A percentile compares a stretch with the other conserved stretches of the same genome.
Evolutionary conservation across 2,329 filamentous ascomycete species (phyloP).

Genomic region (Aspergillus oerlinghausenensis): DNA sequence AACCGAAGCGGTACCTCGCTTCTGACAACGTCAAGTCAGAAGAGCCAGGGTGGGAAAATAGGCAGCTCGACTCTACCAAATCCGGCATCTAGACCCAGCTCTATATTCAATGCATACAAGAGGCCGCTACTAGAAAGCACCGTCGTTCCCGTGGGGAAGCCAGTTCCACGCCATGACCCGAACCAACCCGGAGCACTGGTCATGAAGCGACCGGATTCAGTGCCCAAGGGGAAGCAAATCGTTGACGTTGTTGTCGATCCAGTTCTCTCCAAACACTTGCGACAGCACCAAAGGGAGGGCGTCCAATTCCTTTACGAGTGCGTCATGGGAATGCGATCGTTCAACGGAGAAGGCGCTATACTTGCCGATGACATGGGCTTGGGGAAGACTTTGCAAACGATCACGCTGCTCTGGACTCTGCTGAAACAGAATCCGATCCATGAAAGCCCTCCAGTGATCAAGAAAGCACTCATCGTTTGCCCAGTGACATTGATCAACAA

Average conservation of each 20-base stretch:
- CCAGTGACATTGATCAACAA: slow-evolving; percentile 69
- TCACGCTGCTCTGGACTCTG: slow-evolving; percentile 66
- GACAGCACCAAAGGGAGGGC: slow-evolving; percentile 65
- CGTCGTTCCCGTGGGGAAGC: slow-evolving; percentile 43
- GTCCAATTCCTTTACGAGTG: slow-evolving; percentile 70
- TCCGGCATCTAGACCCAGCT: slow-evolving; percentile 40
- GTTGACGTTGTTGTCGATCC: slow-evolving; percentile 72
- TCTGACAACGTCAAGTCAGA: slow-evolving; percentile 7
- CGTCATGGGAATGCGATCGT: slow-evolving; percentile 66
- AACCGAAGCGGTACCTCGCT: slow-evolving; percentile 6
- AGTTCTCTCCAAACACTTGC: slow-evolving; percentile 56
- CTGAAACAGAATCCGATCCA: slow-evolving; percentile 67
- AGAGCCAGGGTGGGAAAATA: slow-evolving; percentile 12
- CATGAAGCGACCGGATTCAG: slow-evolving; percentile 58
- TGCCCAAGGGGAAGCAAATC: slow-evolving; percentile 58
- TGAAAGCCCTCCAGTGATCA: slow-evolving; percentile 56
- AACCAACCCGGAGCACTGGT: slow-evolving; percentile 56
- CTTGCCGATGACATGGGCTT: slow-evolving; percentile 73
- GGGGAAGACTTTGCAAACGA: slow-evolving; percentile 70
- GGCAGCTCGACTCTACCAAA: slow-evolving; percentile 12
- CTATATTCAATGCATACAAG: slow-evolving; percentile 53
- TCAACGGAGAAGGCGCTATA: slow-evolving; percentile 64
- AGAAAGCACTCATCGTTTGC: slow-evolving; percentile 68
- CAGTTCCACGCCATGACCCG: slow-evolving; percentile 63
- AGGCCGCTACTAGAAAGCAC: slow-evolving; percentile 56